Percentiles rank a stretch among this genome's conserved stretches.
These are phyloP conservation scores for Areca catechu DNA, from an alignment of 176 grass and related monocot species.

Conservation along the genomic window DNA sequence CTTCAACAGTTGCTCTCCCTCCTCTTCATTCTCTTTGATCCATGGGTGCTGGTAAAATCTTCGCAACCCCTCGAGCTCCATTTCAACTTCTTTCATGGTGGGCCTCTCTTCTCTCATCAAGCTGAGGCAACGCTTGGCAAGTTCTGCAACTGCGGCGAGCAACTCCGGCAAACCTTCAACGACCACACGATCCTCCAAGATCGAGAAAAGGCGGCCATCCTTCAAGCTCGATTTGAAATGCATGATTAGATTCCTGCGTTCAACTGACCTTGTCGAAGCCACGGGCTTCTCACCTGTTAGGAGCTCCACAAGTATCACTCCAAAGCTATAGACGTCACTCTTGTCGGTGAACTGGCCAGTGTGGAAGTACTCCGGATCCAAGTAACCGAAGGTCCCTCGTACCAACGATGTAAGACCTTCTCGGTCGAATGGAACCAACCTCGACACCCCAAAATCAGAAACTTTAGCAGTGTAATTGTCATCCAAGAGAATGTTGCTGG, in stretches of 20 bases:
- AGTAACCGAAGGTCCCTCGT: conserved; percentile 39
- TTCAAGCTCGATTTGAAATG: conserved; percentile 14
- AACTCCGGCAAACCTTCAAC: conserved; percentile 6
- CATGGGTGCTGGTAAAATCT: neutral
- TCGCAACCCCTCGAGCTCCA: conserved; percentile 21
- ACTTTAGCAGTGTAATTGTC: conserved; percentile 32
- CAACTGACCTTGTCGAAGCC: conserved; percentile 7
- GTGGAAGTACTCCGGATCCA: conserved; percentile 42
- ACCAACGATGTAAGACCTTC: conserved; percentile 28
- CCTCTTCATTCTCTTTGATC: too few species aligned
- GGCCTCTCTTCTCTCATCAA: conserved; percentile 24
- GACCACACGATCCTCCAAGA: conserved; percentile 21
- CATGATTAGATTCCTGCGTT: conserved; percentile 21
- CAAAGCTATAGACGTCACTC: conserved; percentile 51
- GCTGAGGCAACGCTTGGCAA: conserved; percentile 27
- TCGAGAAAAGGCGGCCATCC: neutral
- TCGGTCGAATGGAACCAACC: conserved; percentile 26
- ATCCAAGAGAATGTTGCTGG: conserved; percentile 31
- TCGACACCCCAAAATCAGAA: conserved; percentile 37
- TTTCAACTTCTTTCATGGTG: conserved; percentile 34
- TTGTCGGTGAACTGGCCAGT: conserved; percentile 34
- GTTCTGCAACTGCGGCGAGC: conserved; percentile 4
- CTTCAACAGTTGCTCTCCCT: too few species aligned
- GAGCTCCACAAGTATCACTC: conserved; percentile 40
- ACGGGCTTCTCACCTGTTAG: conserved; percentile 36